Evolutionary conservation across 129 eudicot genomes (phyloP).

Genomic region (Pulicaria dysenterica): DNA sequence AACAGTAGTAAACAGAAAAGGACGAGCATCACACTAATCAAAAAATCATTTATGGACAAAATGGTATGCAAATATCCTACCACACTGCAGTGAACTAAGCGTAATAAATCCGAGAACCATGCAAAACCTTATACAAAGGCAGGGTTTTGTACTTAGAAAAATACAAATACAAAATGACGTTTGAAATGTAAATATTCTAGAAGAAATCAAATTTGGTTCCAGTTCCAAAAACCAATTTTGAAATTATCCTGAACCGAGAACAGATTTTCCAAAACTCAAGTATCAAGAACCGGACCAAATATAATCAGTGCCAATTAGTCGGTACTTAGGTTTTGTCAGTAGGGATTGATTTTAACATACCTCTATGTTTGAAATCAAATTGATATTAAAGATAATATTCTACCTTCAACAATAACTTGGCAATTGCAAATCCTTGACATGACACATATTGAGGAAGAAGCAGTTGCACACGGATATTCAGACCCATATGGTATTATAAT

Average conservation of each 20-base stretch:
- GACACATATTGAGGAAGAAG: conserved; percentile 50
- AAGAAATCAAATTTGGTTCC: not conserved
- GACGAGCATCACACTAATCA: not conserved
- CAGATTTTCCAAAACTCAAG: not conserved
- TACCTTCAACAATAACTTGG: conserved; percentile 68
- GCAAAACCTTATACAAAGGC: not conserved
- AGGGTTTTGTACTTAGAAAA: not conserved
- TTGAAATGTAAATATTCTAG: not conserved
- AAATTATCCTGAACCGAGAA: not conserved
- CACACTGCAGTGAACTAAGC: not conserved
- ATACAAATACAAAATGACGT: not conserved
- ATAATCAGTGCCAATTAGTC: too few species aligned
- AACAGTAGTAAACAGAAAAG: conserved; percentile 10
- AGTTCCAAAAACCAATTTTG: not conserved
- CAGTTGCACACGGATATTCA: conserved; percentile 24
- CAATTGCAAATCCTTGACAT: conserved; percentile 54
- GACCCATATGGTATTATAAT: conserved; percentile 59
- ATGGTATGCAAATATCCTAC: not conserved
- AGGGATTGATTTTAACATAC: not conserved
- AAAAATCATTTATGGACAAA: conserved; percentile 11
- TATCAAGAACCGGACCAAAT: too few species aligned
- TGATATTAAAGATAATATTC: conserved; percentile 15
- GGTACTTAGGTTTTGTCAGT: too few species aligned
- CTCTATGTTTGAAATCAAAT: not conserved
- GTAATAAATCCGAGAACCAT: not conserved